Evolutionary conservation across 257 asterid genomes (phyloP), one percentile per base, ranked within the genome.

Genomic region (Nicotiana tabacum): DNA sequence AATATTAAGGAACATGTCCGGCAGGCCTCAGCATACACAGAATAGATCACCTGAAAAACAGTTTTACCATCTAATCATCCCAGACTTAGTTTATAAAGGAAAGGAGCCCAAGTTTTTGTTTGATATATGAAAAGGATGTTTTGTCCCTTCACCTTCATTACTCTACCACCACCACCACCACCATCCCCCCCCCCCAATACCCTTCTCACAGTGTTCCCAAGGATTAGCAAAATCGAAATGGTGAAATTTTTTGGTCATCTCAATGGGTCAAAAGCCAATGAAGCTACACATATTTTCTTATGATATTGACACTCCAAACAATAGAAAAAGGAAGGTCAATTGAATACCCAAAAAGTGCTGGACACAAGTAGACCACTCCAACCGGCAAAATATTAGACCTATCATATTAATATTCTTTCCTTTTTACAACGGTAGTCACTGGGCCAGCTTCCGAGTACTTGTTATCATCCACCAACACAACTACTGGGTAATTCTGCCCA

Each of bases 61-160:
- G 60, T 46, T 43, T 72, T 46, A 72, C 60, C 60, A 72, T 72
- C 60, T 46, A 72, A 24, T 15, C 39, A 1, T 53, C 61, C 37
- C 24, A 24, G 18, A 35, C n/a, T 46, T 48, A 72, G 13, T 24
- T 46, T 48, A 72, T 72, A 72, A 46, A 37, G 46, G 61, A 51
- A 72, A 72, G 79, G 39, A 72, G 61, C 3, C 27, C 79, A 72
- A 70, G 39, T 72, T 39, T 24, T 72, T 24, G 79, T 72, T 72
- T 39, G 58, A 43, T 43, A 21, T 70, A 43, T 70, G 15, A 15
- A 21, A 39, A 39, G 46, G 46, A 39, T 39, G 46, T 39, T 39
- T 39, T 39, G n/a, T 70, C 58, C 9, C 57, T 24, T 72, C 61
- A 72, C 24, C 61, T 46, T 24, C 37, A 13, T 46, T 72, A 72